Base-by-base conservation (phyloP, 495 filamentous ascomycete species). In the Hypoxylon trugodes region DNA sequence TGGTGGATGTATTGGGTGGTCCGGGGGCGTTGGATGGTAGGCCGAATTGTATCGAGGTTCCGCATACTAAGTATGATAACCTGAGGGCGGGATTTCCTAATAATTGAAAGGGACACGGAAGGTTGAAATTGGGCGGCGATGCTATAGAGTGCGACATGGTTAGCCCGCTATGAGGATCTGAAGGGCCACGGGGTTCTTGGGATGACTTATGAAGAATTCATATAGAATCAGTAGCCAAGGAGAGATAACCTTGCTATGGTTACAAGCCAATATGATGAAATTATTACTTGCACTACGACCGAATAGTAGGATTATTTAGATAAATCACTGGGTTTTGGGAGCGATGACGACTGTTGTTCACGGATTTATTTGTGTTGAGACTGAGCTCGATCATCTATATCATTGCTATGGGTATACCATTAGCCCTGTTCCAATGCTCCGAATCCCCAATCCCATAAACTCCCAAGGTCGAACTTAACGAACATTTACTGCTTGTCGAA, bases 1-100 rank as follows among this genome's bases (percentile, higher is more conserved):
- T 90, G 41, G 87, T 91, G 8, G 81, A 83, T 7, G 76, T 74
- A 4, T 45, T 85, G 0, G 79, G 88, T 21, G 87, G 86, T 4
- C 72, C 69, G n/a, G 61, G 59, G 1, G 66, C 56, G 0, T 70
- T 96, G 69, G 86, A 92, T 47, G 74, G 75, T 50, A 79, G 75
- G n/a, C 62, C 78, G 22, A 96, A 96, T 73, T 89, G 84, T 59
- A 69, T 96, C 49, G 67, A 74, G 1, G 95, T 88, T 72, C 90
- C 91, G 15, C 78, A 86, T 49, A 89, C 84, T 48, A 90, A 90
- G 79, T 96, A 93, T 69, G 90, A 93, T 53, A 96, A 96, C 70
- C 65, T 96, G 65, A 80, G 80, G 67, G 79, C 80, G 10, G 86
- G 89, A 16, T 81, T 86, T 62, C 77, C 78, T 4, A 73, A 74